Base-by-base conservation (phyloP, 2,329 filamentous ascomycete species). In the Chrysosphaeria jannelii region DNA sequence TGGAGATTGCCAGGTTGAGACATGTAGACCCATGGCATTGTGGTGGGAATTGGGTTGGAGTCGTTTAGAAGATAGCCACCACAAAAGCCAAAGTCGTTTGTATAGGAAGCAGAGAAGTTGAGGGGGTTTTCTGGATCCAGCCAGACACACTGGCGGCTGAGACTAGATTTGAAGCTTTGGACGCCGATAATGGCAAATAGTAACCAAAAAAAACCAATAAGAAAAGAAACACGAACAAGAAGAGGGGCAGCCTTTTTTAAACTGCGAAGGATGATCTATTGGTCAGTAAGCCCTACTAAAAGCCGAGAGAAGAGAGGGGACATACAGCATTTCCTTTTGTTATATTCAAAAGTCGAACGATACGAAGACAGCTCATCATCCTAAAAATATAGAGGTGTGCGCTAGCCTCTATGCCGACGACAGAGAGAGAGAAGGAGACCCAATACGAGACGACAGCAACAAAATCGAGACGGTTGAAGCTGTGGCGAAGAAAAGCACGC, bases 141-240 rank as follows among this genome's bases (percentile, higher is more conserved):
- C 71, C 71, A 85, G 14, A 76, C 64, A 39, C 74, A 85, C 30
- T 64, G 66, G 22, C 74, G 67, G 33, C 59, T 61, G 13, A 81
- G 44, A 40, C 72, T 81, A 6, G 70, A 67, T 44, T 81, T 81
- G 49, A 97, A 97, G 44, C 74, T 90, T 41, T 97, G 88, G 12
- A 97, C 71, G 5, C 85, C 88, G 28, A 97, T 67, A 30, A 97
- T 91, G 18, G 78, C 85, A 46, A 97, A 97, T 8, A 93, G 48
- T 20, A 97, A 57, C 85, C 85, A 97, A 45, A 97, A 97, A 46
- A 97, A 97, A 9, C 72, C 60, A 33, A 97, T 78, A 12, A 97
- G 51, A 39, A 97, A 91, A 2, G 75, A 79, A 15, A 97, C 79
- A 30, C 90, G 76, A 13, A 91, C 62, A 13, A 97, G 60, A 17